A percentile compares a stretch with the other conserved stretches of the same genome.
phyloP scores from a whole-genome alignment of 1,284 basidiomycete species.

The Ceratobasidium theobromae region DNA sequence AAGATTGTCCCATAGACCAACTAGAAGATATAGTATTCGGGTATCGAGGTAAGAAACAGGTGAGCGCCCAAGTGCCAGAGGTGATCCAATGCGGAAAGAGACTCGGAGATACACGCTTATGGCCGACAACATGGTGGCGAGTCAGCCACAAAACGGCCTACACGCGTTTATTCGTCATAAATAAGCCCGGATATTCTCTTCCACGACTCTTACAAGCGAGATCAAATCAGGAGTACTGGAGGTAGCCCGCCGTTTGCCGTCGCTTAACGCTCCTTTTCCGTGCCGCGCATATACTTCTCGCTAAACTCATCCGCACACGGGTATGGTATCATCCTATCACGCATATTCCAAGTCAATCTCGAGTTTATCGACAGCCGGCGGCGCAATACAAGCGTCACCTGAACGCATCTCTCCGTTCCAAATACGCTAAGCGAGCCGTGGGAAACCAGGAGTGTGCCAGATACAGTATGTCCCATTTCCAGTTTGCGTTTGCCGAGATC shows the following conservation, averaged over 20 bases:
- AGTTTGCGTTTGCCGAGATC: background rate
- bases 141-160: background rate
- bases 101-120: background rate
- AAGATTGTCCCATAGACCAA: constrained; percentile 11
- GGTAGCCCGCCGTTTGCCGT: background rate
- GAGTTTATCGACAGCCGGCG: too few species aligned
- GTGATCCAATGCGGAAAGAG: background rate
- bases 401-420: background rate
- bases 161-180: background rate
- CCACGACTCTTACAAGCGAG: background rate
- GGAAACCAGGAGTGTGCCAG: background rate
- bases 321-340: too few species aligned
- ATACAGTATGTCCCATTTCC: background rate
- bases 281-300: too few species aligned
- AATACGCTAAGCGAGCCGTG: background rate
- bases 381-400: too few species aligned
- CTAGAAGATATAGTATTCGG: background rate
- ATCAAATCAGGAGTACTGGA: background rate
- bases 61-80: background rate
- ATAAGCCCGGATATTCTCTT: background rate
- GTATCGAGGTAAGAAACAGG: background rate
- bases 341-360: too few species aligned
- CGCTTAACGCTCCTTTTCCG: too few species aligned
- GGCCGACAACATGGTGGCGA: background rate
- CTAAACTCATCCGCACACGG: too few species aligned